A percentile compares a stretch with the other conserved stretches of the same genome.
Conservation (phyloP, 129 eudicot species). For the Artemisia annua region DNA sequence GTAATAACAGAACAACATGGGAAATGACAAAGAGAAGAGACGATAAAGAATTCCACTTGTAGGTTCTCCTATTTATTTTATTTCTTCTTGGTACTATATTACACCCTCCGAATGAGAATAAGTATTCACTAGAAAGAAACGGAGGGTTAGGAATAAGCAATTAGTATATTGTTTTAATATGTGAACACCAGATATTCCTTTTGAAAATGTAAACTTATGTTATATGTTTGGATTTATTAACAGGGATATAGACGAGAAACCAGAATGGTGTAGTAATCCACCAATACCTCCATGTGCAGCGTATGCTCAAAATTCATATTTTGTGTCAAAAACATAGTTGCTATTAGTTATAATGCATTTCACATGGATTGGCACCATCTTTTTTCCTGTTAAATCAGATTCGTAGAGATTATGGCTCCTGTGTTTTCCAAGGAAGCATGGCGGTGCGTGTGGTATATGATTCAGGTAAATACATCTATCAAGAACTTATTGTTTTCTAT, state of each 20-base stretch:
- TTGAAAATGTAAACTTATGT: not conserved
- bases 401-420: slow-evolving; percentile 57
- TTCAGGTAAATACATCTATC: slow-evolving; percentile 51
- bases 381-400: slow-evolving; percentile 39
- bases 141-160: too few species aligned
- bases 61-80: slow-evolving; percentile 13
- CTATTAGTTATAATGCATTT: not conserved
- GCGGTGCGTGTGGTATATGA: slow-evolving; percentile 25
- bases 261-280: slow-evolving; percentile 77
- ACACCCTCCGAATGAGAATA: not conserved
- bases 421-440: slow-evolving; percentile 23
- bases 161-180: too few species aligned
- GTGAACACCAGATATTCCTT: too few species aligned
- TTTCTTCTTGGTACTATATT: not conserved
- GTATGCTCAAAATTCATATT: slow-evolving; percentile 21
- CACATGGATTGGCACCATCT: not conserved
- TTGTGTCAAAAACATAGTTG: too few species aligned
- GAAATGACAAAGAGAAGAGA: slow-evolving; percentile 47
- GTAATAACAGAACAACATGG: slow-evolving; percentile 41
- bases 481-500: slow-evolving; percentile 1
- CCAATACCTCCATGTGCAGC: slow-evolving; percentile 81
- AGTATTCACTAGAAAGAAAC: too few species aligned
- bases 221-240: not conserved
- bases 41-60: slow-evolving; percentile 50
- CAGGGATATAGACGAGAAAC: slow-evolving; percentile 58